Evolutionary conservation across 2,329 filamentous ascomycete species (phyloP).

Genomic region (Colletotrichum gloeosporioides): DNA sequence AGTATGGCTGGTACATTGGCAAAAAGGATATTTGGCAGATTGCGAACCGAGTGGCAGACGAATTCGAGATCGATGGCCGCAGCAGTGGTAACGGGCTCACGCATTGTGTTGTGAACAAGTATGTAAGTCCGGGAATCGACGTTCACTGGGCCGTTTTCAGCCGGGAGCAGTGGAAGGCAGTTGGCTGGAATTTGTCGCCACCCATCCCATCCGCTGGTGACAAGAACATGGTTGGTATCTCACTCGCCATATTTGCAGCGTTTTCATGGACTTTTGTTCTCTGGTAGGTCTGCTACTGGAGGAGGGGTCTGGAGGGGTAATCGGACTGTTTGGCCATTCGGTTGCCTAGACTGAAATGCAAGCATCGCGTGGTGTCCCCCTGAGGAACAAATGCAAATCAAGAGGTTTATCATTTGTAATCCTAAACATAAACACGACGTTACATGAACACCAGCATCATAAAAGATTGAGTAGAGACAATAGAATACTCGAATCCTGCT

Average conservation of each 20-base stretch:
- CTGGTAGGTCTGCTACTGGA: neutral
- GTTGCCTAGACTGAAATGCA: neutral
- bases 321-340: neutral
- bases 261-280: neutral
- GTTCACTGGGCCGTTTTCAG: slow-evolving; percentile 1
- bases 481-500: neutral
- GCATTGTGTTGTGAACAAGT: neutral
- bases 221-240: neutral
- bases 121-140: neutral
- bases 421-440: neutral
- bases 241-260: neutral
- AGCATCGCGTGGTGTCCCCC: neutral
- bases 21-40: neutral
- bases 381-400: neutral
- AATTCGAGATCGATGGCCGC: neutral
- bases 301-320: neutral
- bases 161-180: neutral
- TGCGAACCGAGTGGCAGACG: neutral
- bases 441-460: neutral
- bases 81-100: neutral
- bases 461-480: neutral
- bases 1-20: neutral
- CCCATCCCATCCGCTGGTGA: neutral
- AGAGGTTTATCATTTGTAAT: neutral
- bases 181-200: neutral